Conservation (phyloP, 805 yeast genomes). For the Barnettozyma vustinii region DNA sequence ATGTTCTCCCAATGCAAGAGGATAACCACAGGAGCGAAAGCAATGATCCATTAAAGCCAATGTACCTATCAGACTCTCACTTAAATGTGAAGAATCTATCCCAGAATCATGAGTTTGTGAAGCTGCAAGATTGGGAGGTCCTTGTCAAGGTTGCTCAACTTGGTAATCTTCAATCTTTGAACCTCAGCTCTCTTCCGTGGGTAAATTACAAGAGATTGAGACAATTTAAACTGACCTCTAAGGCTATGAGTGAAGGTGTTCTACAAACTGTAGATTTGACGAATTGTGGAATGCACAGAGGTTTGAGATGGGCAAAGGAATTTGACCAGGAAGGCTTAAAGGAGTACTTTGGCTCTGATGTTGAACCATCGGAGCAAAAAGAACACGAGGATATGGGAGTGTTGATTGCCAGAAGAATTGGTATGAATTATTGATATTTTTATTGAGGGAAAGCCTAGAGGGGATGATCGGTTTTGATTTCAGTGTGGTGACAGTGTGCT, state of each 20-base stretch:
- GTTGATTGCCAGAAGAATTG: conserved; percentile 16
- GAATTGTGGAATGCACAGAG: conserved; percentile 45
- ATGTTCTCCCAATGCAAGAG: conserved; percentile 11
- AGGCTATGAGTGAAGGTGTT: conserved; percentile 12
- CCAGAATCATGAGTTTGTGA: conserved; percentile 16
- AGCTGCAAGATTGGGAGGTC: conserved; percentile 22
- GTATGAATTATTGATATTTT: conserved; percentile 21
- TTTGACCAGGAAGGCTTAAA: conserved; percentile 14
- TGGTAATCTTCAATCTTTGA: conserved; percentile 29
- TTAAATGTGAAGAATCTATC: conserved; percentile 20
- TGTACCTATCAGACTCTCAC: conserved; percentile 20
- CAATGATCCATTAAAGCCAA: neutral
- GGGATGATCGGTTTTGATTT: too few relatives aligned
- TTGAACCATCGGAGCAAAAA: conserved; percentile 10
- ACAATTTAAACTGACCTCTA: conserved; percentile 23
- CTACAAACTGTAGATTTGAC: conserved; percentile 33
- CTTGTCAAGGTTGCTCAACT: conserved; percentile 28
- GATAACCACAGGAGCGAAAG: neutral
- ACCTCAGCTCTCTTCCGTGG: conserved; percentile 43
- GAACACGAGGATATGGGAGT: conserved; percentile 6
- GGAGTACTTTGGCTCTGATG: conserved; percentile 15
- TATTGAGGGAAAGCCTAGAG: too few relatives aligned
- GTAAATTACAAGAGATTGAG: conserved; percentile 34
- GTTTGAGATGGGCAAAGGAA: conserved; percentile 39
- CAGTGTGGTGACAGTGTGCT: neutral